A percentile compares a stretch with the other conserved stretches of the same genome.
Evolutionary conservation across 2,329 filamentous ascomycete species (phyloP).

Genomic region (Plectosphaerella sp.): DNA sequence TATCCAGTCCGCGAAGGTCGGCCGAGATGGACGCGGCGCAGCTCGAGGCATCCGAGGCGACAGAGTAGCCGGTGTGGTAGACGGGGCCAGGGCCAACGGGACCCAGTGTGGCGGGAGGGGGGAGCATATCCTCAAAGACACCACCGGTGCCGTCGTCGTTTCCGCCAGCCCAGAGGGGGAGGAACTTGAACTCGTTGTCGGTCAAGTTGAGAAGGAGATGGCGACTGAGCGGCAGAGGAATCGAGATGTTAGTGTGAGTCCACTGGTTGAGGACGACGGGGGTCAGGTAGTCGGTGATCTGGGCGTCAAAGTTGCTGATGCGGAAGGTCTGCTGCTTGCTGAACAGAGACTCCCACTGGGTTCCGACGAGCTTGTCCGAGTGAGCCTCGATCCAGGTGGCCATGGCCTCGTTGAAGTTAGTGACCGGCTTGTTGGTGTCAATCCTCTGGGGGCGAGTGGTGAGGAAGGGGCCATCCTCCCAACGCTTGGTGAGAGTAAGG

Average conservation of each 20-base stretch:
- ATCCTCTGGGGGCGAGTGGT: no score
- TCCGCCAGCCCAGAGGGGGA: conserved; percentile 63
- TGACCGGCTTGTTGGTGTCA: not conserved
- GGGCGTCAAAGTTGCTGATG: conserved; percentile 11
- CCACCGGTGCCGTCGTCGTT: conserved; percentile 46
- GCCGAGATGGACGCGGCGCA: conserved; percentile 10
- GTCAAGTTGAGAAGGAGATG: conserved; percentile 49
- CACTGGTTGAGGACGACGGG: conserved; percentile 11
- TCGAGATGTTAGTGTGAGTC: not conserved
- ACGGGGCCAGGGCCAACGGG: conserved; percentile 41
- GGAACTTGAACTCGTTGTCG: conserved; percentile 54
- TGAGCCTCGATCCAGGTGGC: not conserved
- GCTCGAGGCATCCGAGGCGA: conserved; percentile 27
- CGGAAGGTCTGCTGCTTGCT: not conserved
- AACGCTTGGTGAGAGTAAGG: conserved; percentile 15
- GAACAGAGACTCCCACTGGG: not conserved
- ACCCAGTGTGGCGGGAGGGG: conserved; percentile 38
- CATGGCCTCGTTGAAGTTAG: not conserved
- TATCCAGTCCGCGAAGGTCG: conserved; percentile 26
- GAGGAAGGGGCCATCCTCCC: not conserved
- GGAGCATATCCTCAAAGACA: conserved; percentile 33
- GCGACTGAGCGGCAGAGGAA: conserved; percentile 20
- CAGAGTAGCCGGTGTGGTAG: conserved; percentile 39
- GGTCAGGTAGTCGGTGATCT: conserved; percentile 14
- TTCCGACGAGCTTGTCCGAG: not conserved